These are phyloP conservation scores for Ballota nigra DNA, from an alignment of 257 asterid species.

Conservation along the genomic window DNA sequence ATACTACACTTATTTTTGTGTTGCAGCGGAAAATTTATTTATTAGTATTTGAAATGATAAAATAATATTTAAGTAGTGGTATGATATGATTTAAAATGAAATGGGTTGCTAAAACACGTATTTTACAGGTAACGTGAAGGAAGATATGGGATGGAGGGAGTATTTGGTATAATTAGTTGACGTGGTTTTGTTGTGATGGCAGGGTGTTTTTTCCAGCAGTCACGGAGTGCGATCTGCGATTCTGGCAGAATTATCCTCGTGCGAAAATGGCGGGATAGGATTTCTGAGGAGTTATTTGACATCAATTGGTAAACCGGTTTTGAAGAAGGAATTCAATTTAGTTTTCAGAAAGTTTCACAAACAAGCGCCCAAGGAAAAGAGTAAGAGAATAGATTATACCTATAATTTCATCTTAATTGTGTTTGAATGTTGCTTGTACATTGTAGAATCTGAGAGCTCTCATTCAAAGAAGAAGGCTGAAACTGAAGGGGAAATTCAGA, in stretches of 20 bases:
- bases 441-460: no score
- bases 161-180: not conserved
- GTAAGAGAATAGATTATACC: conserved; percentile 26
- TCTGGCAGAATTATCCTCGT: conserved; percentile 28
- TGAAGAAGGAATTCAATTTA: conserved; percentile 30
- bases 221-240: conserved; percentile 41
- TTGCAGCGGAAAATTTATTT: no score
- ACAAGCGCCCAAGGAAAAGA: conserved; percentile 55
- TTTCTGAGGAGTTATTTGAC: conserved; percentile 51
- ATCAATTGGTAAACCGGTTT: conserved; percentile 37
- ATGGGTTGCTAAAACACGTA: no score
- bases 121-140: no score
- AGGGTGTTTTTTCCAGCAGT: conserved; percentile 37
- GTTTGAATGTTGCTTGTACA: conserved; percentile 13
- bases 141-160: no score
- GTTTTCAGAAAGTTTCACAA: conserved; percentile 44
- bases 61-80: no score
- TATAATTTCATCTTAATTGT: not conserved
- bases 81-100: no score
- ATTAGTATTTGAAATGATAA: no score
- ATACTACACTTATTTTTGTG: no score
- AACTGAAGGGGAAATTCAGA: no score
- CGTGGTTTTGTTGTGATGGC: conserved; percentile 16
- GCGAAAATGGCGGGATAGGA: conserved; percentile 41
- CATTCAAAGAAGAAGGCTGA: no score